Base-by-base conservation (phyloP, 2,329 filamentous ascomycete genomes). In the Microascus cirrosus region DNA sequence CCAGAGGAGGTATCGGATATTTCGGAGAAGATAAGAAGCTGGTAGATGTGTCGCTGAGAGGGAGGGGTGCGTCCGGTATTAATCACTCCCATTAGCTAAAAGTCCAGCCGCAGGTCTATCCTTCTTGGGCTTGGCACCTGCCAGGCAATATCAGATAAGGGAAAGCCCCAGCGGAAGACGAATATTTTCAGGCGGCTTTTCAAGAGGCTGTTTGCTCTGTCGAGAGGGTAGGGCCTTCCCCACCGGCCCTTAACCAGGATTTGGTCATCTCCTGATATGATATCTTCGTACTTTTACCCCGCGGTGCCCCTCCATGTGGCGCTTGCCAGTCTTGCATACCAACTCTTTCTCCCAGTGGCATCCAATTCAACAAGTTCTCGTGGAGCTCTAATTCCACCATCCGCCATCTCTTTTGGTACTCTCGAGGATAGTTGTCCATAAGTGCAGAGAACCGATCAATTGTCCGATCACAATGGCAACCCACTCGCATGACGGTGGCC, bases 401-500 rank as follows among this genome's bases (percentile, higher is more conserved):
- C 18, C 12, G 15, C 18, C 3, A 42, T 15, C 36, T 13, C 28
- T 32, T 32, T 32, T 32, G 8, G 8, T 32, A n/a, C n/a, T 8
- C 28, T n/a, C 12, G 36, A 12, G 36, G 36, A 42, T 42, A 50
- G n/a, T 18, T 45, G 39, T 18, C 13, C 20, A 22, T 1, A 22
- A n/a, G 20, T 24, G n/a, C 8, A 12, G 7, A 20, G 22, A 50
- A 50, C 22, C 7, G 22, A 22, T 24, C n/a, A 50, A 50, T n/a
- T 8, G 12, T 12, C n/a, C n/a, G 11, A 22, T 11, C 22, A 50
- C n/a, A 50, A 50, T 50, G 45, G 45, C 45, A 20, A 63, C 66
- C 36, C 81, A 82, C 66, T 74, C 76, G 4, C 81, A 86, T 70
- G 79, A 82, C 60, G 74, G 73, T 34, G 67, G 65, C 62, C 76